Conservation (phyloP, 2,329 filamentous ascomycete genomes). For the Talaromyces piceae region DNA sequence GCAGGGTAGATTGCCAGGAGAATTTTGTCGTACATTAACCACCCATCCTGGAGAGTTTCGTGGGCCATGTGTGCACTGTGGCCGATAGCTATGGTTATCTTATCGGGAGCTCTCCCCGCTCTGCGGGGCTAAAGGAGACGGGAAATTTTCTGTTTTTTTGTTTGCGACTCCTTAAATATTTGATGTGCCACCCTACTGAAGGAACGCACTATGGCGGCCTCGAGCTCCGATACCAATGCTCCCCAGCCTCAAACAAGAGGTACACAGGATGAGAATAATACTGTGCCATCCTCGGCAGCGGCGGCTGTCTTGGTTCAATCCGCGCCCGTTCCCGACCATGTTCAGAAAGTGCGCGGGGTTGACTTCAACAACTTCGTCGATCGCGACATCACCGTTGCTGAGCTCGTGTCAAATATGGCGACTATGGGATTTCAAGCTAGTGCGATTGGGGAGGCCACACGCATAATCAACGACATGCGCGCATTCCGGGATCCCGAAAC, state of each 20-base stretch:
- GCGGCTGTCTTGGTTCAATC: slow-evolving; percentile 82
- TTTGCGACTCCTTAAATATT: neutral
- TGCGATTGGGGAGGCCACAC: slow-evolving; percentile 75
- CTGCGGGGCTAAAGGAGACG: neutral
- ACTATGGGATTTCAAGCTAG: slow-evolving; percentile 80
- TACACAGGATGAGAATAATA: neutral
- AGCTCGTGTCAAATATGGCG: slow-evolving; percentile 73
- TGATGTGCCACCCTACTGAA: neutral
- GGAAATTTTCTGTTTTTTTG: neutral
- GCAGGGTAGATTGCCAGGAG: too few species aligned
- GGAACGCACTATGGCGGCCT: neutral
- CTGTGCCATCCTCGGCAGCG: slow-evolving; percentile 46
- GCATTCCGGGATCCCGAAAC: slow-evolving; percentile 75
- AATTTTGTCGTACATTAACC: too few species aligned
- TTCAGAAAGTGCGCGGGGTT: slow-evolving; percentile 78
- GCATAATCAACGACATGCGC: slow-evolving; percentile 93
- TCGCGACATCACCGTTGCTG: slow-evolving; percentile 71
- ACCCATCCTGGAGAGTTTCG: neutral
- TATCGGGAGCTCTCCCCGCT: neutral
- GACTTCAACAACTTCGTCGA: slow-evolving; percentile 77
- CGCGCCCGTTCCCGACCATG: slow-evolving; percentile 67
- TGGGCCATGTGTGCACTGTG: too few species aligned
- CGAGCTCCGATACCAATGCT: neutral
- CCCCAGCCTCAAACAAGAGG: neutral
- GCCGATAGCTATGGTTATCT: too few species aligned